Conservation (phyloP, 2,329 filamentous ascomycete species). For the Diaporthe eres region DNA sequence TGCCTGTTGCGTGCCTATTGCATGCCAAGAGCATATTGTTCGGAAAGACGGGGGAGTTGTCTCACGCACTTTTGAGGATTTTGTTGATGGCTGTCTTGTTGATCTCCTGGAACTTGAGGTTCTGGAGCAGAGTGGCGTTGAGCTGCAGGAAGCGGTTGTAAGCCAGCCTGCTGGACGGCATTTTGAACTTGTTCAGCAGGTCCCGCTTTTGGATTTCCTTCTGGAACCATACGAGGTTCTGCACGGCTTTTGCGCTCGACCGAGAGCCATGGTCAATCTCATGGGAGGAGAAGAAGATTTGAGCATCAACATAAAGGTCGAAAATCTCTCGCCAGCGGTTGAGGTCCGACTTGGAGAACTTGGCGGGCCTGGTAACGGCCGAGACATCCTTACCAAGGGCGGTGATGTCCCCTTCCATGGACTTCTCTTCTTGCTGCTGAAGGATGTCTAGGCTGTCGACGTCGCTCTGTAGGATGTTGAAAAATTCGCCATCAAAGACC, state of each 20-base stretch:
- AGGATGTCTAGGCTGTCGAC: conserved; percentile 78
- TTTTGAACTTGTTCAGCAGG: conserved; percentile 74
- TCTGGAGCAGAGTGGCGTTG: conserved; percentile 83
- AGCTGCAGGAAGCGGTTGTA: conserved; percentile 79
- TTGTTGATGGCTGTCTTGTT: conserved; percentile 84
- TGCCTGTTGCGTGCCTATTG: neutral
- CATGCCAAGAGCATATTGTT: conserved; percentile 38
- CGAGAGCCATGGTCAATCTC: conserved; percentile 79
- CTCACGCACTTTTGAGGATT: conserved; percentile 82
- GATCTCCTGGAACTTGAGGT: conserved; percentile 87
- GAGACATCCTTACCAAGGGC: conserved; percentile 76
- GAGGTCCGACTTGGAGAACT: conserved; percentile 75
- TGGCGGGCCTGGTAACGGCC: conserved; percentile 74
- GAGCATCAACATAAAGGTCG: conserved; percentile 83
- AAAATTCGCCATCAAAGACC: conserved; percentile 84
- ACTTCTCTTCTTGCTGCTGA: conserved; percentile 75
- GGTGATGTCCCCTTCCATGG: conserved; percentile 74
- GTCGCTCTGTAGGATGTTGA: conserved; percentile 80
- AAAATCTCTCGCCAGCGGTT: conserved; percentile 86
- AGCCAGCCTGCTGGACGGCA: conserved; percentile 74
- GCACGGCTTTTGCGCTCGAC: conserved; percentile 74
- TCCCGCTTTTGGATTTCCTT: conserved; percentile 73
- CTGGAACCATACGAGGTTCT: conserved; percentile 80
- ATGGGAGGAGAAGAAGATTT: conserved; percentile 85
- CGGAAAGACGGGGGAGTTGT: neutral